Conservation (phyloP, 257 asterid species). For the Nicotiana tomentosiformis region DNA sequence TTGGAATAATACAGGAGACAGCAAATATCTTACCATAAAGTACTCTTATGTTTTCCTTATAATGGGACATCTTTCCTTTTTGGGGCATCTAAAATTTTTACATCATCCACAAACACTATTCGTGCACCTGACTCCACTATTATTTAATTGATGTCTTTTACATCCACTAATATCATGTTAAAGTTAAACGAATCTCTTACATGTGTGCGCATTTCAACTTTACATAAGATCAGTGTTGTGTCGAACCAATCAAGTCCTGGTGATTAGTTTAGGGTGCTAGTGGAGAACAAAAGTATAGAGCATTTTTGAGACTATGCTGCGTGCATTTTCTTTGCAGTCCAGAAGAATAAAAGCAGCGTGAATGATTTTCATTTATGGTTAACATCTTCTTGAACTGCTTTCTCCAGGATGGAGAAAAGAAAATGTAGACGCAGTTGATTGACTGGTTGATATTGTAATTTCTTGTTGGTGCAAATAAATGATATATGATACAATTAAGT, state of each 20-base stretch:
- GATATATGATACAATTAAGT: background rate
- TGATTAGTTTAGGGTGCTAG: slow-evolving; percentile 3
- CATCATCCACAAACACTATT: background rate
- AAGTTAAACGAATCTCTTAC: background rate
- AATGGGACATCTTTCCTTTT: background rate
- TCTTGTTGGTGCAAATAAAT: background rate
- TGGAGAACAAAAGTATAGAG: background rate
- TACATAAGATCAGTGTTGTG: background rate
- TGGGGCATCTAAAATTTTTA: background rate
- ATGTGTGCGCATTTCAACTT: background rate
- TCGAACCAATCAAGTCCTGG: background rate
- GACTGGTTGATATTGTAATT: background rate
- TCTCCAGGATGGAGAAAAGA: background rate
- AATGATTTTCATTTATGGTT: background rate
- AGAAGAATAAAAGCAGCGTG: background rate
- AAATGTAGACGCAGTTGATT: background rate
- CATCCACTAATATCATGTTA: background rate
- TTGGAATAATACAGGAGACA: background rate
- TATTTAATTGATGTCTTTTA: background rate
- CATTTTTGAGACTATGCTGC: background rate
- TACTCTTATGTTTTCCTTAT: background rate
- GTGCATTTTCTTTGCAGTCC: background rate
- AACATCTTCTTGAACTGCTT: background rate
- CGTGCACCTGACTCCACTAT: background rate
- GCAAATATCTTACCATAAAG: background rate